Base-by-base conservation (phyloP, 305 asterid genomes). In the Fraxinus ornus region DNA sequence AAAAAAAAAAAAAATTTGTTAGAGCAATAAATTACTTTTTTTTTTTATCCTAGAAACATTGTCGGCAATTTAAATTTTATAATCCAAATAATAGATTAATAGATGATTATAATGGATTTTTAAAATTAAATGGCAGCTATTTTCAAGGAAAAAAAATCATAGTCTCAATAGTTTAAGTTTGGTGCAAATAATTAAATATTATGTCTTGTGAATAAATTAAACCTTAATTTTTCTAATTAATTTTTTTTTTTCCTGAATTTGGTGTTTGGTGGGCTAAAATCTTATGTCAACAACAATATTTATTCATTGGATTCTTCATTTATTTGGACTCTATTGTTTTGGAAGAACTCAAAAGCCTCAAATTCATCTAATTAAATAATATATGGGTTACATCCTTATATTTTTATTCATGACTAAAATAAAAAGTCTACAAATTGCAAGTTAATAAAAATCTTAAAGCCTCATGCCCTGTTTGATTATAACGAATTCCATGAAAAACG, bases 251-350 rank as follows among this genome's bases (percentile, higher is more conserved):
- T 80, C 73, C 71, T 71, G 77, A 81, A 85, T 76, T 76, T 64
- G 81, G 86, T 74, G 72, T 76, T 57, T 79, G 87, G 86, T 73
- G 85, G 87, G 84, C 85, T 85, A 78, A 77, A 79, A 77, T 81
- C 81, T 82, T 66, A 79, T 75, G 73, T 88, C 79, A 76, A 80
- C 80, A 80, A 78, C 84, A 78, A 70, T 83, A 57, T 62, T 71
- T 78, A 70, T 83, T 86, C 89, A 92, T 86, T 41, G 86, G 88
- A 92, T 90, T 84, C 89, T 85, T 84, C 80, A 39, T 64, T 80
- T 79, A 85, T 86, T 87, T 77, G 85, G 86, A 80, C 83, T 47
- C 83, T 49, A 83, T 49, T 83, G 79, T 82, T 85, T 75, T 81
- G 80, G 79, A 88, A 84, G 82, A 88, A 84, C 87, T 83, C 84